Evolutionary conservation across 1,139 yeast species (phyloP), one percentile per base, ranked within the genome.

Genomic region (Lodderomyces pseudojiufengensis): DNA sequence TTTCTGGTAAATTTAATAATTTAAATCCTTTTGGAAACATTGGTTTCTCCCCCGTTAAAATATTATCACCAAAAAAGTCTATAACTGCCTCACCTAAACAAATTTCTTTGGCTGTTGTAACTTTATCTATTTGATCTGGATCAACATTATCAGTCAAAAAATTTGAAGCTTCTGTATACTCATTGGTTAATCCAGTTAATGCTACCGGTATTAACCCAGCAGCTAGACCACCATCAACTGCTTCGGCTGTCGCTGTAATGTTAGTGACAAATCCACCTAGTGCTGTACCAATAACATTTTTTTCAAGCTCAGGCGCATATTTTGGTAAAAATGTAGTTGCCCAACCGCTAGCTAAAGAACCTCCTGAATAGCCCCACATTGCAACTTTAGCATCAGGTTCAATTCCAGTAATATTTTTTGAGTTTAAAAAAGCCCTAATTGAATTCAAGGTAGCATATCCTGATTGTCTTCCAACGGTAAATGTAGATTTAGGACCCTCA

Each of bases 201-300:
- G 58, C 62, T 26, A 38, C 43, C 2, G 61, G 48, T 28, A 51
- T 43, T 24, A 63, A 46, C 1, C 66, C 68, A 8, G 56, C 55
- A 28, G 52, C 56, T 3, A 48, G 18, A 2, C 46, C 36, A 4
- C 63, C 63, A 18, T 60, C 64, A 27, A 49, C 37, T 9, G 48
- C 45, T 10, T 42, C 52, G 3, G 59, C 58, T 2, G 57, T 50
- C 7, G 52, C 49, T 7, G 42, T 52, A 36, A 40, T 52, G 39
- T 49, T 58, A 8, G 62, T 47, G 9, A 58, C 56, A 42, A 54
- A 50, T 2, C 70, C 69, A 3, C 70, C 70, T 11, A 57, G 36
- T 0, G 63, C 59, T 8, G 53, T 58, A 5, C 66, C 69, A 27
- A 52, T 45, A n/a, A 63, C 36, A 31, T 52, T 49, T 1, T 40